Evolutionary conservation across 2,329 filamentous ascomycete species (phyloP), one percentile per base, ranked within the genome.

Genomic region (Aureobasidium sp.): DNA sequence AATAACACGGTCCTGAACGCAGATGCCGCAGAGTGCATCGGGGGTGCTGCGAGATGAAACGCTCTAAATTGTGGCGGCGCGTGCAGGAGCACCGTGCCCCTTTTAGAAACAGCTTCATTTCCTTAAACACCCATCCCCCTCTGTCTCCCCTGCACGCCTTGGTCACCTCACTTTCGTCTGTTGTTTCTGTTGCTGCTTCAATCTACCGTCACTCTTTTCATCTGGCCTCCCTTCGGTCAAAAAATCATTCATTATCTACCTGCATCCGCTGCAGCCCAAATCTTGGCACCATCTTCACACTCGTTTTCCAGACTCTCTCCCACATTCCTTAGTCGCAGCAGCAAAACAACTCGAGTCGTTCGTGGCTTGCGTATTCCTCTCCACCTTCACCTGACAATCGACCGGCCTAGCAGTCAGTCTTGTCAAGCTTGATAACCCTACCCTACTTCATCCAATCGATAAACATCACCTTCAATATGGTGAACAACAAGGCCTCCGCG

Each of bases 261-360:
- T 45, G 49, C 49, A 56, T 49, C 49, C 53, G 53, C 53, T 48
- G 48, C 49, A 47, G 60, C 60, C 42, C 49, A 44, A 48, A 17
- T 47, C 50, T 48, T 56, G 45, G 57, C 60, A 47, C 39, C 48
- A 49, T 29, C 48, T 52, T 49, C 59, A 44, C 58, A 40, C 48
- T 61, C 59, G 39, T 61, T 47, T 45, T 40, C 31, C 60, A 54
- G 7, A n/a, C 39, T 42, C 47, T 35, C 35, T 52, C 50, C 48
- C 50, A 61, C 60, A 61, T 61, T 61, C 60, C 60, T 61, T 61
- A 35, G 60, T 53, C 27, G 59, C 49, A 48, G 33, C 60, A 56
- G 48, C 49, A 54, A 47, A 54, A 61, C 57, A 60, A 42, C 19
- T 39, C 54, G 53, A 57, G 54, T 47, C 54, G 40, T 50, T 24